Evolutionary conservation across 225 moss, liverwort and hornwort species (phyloP), one percentile per base, ranked within the genome.

Genomic region (Sphagnum tenellum): DNA sequence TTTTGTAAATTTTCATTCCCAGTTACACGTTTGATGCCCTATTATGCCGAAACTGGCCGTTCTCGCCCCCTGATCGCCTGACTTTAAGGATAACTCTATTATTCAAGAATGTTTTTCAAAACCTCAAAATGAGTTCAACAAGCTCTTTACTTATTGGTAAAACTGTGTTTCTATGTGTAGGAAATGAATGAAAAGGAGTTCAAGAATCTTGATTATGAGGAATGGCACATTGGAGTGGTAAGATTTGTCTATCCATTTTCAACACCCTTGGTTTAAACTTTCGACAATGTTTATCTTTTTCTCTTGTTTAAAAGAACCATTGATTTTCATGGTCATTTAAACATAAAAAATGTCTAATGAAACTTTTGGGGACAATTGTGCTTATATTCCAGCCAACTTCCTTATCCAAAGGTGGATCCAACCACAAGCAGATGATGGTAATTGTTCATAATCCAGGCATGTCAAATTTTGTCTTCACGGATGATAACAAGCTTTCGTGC

Each of bases 141-240:
- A 29, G 29, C 29, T 29, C 29, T 29, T 29, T 29, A 29, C 29
- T 29, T 29, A 29, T 29, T 29, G 29, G 29, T 29, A 29, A 29
- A 29, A 29, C 0, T 29, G 29, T 29, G 29, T 29, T 29, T 29
- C 29, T 50, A 48, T 44, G 68, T 70, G 47, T 88, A 93, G 89
- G 93, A 93, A 73, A 88, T 93, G 65, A 88, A 90, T 72, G 81
- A 82, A 62, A 93, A 85, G 64, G 86, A 90, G 70, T 93, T 93
- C 75, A 93, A 84, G 72, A 88, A 70, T 74, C 76, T 92, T 66
- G 83, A 92, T 69, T 78, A 89, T 71, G 80, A 92, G 73, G 92
- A 92, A 51, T 92, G 91, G 91, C 86, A 92, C 78, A 89, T 92
- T 64, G 92, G 92, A 67, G 87, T 92, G 92, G 92, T 89, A 76